These are phyloP conservation scores for Magnolia officinalis DNA, from an alignment of 164 flowering plant species.

Conservation along the genomic window DNA sequence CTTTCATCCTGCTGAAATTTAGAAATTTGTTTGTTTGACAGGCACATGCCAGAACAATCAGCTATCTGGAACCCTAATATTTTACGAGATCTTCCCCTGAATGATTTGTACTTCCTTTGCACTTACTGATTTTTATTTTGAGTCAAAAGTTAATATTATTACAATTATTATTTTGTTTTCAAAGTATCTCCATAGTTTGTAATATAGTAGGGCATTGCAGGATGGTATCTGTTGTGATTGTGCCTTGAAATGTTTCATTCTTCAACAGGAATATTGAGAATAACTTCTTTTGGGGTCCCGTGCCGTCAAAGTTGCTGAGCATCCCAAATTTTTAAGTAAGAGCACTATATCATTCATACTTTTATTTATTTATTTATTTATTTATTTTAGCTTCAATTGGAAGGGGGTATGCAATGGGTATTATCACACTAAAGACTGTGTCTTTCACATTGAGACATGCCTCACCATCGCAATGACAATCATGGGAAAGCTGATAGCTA, in stretches of 20 bases:
- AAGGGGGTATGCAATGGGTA: not conserved
- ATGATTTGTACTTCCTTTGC: constrained; percentile 58
- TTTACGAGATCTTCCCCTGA: constrained; percentile 75
- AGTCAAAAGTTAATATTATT: not conserved
- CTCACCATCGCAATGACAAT: too few relatives aligned
- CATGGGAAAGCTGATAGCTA: too few relatives aligned
- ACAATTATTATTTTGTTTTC: not conserved
- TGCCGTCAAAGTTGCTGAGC: constrained; percentile 63
- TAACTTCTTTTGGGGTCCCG: constrained; percentile 74
- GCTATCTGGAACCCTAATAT: constrained; percentile 82
- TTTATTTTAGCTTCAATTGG: not conserved
- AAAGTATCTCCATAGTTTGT: not conserved
- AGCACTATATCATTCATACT: not conserved
- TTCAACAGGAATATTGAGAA: constrained; percentile 74
- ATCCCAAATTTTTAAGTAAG: constrained; percentile 83
- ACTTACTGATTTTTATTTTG: constrained; percentile 2
- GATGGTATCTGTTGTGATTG: constrained; percentile 6
- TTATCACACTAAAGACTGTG: not conserved
- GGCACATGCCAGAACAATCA: constrained; percentile 85
- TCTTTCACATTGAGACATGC: not conserved
- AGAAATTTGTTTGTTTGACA: constrained; percentile 32
- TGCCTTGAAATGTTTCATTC: constrained; percentile 12
- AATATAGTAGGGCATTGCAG: not conserved
- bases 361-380: not conserved
- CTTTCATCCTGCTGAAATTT: not conserved